Conservation (phyloP, 169 alveolate genomes). For the Cryptosporidium bovis region DNA sequence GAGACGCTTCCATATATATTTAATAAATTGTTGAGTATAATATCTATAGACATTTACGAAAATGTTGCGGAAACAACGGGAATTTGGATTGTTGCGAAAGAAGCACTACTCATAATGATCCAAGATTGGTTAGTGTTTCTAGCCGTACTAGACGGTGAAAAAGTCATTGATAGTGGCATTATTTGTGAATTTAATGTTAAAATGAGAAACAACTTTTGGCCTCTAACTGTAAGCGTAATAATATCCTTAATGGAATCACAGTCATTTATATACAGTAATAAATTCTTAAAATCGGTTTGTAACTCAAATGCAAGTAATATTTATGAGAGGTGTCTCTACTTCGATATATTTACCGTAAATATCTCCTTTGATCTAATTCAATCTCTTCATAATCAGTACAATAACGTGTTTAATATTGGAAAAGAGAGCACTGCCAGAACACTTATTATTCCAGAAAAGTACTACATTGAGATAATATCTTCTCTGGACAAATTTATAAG, state of each 20-base stretch:
- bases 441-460: conserved; percentile 17
- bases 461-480: neutral
- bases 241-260: neutral
- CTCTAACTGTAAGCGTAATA: conserved; percentile 10
- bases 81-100: conserved; percentile 62
- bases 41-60: neutral
- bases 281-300: no score
- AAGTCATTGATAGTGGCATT: neutral
- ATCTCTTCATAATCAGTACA: neutral
- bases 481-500: conserved; percentile 7
- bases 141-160: neutral
- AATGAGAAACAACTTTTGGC: conserved; percentile 20
- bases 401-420: neutral
- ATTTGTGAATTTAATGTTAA: neutral
- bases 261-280: neutral
- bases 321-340: neutral
- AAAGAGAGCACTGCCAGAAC: neutral
- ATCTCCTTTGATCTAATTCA: conserved; percentile 7
- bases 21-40: conserved; percentile 1
- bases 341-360: conserved; percentile 41
- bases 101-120: conserved; percentile 21
- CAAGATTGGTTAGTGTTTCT: conserved; percentile 58
- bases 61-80: neutral
- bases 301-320: neutral
- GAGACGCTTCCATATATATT: conserved; percentile 34